phyloP scores from a whole-genome alignment of 306 rosid genomes.

The Citrullus mucosospermus region DNA sequence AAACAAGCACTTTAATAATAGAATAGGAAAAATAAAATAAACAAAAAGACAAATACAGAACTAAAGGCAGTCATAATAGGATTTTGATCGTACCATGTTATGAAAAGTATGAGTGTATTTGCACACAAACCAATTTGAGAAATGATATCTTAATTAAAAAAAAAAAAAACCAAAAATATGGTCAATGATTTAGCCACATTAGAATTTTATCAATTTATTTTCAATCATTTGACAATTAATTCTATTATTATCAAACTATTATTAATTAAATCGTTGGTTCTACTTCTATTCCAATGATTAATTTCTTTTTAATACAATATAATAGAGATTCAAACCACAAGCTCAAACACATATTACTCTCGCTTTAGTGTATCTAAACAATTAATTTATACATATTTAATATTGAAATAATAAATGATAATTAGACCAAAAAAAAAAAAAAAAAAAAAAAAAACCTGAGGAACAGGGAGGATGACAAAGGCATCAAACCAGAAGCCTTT shows the following conservation, averaged over 20 bases:
- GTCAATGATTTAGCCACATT: background rate
- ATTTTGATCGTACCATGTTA: background rate
- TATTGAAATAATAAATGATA: too few species aligned
- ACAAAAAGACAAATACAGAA: background rate
- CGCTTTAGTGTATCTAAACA: too few species aligned
- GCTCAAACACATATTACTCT: too few species aligned
- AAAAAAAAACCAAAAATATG: background rate
- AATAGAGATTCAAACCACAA: too few species aligned
- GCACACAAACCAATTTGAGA: background rate
- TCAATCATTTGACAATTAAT: background rate
- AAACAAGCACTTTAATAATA: background rate
- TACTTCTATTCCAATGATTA: too few species aligned
- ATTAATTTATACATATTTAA: too few species aligned
- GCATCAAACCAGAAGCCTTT: constrained; percentile 93
- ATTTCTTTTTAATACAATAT: too few species aligned
- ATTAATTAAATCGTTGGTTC: too few species aligned
- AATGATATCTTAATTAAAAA: background rate
- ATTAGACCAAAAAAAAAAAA: too few species aligned
- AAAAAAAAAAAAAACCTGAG: constrained; percentile 41
- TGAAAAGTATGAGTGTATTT: background rate
- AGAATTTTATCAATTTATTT: background rate
- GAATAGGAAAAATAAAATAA: background rate
- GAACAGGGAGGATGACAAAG: constrained; percentile 78
- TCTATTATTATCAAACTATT: background rate
- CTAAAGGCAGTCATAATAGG: background rate